Conservation (phyloP, 2,329 filamentous ascomycete genomes). For the Exophiala mesophila region DNA sequence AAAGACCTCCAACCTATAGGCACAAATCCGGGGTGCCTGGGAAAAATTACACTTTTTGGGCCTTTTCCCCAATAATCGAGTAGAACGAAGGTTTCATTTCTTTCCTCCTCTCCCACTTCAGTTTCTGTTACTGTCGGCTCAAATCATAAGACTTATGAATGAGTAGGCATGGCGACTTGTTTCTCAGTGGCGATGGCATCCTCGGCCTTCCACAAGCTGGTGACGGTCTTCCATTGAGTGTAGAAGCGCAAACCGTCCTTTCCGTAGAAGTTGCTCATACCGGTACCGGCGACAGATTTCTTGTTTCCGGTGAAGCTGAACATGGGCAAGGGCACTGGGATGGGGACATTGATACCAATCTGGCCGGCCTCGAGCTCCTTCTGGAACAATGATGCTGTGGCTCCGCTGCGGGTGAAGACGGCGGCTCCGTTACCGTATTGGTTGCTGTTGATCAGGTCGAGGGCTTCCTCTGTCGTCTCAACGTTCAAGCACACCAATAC, state of each 20-base stretch:
- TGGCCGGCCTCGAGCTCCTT: slow-evolving; percentile 63
- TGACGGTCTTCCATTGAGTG: slow-evolving; percentile 97
- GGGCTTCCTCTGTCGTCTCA: slow-evolving; percentile 57
- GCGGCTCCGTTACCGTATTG: slow-evolving; percentile 61
- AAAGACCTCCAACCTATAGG: no score
- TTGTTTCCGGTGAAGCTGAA: slow-evolving; percentile 69
- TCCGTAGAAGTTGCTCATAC: slow-evolving; percentile 92
- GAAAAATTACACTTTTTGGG: no score
- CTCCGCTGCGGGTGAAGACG: slow-evolving; percentile 58
- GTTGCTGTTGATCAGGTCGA: slow-evolving; percentile 60
- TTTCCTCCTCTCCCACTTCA: background rate
- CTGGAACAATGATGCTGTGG: slow-evolving; percentile 58
- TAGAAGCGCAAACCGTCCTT: slow-evolving; percentile 90
- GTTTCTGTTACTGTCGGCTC: no score
- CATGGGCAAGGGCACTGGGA: slow-evolving; percentile 59
- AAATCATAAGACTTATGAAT: slow-evolving; percentile 36
- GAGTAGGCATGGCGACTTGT: slow-evolving; percentile 80
- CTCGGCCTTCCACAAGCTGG: slow-evolving; percentile 78
- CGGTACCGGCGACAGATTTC: slow-evolving; percentile 86
- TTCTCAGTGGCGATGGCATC: slow-evolving; percentile 84
- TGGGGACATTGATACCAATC: slow-evolving; percentile 63
- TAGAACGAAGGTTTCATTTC: background rate
- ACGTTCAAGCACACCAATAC: slow-evolving; percentile 60
- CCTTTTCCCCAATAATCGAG: no score
- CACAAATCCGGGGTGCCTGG: no score